These are phyloP conservation scores for Dianthus caryophyllus DNA, from an alignment of 148 eudicot species.

Conservation along the genomic window DNA sequence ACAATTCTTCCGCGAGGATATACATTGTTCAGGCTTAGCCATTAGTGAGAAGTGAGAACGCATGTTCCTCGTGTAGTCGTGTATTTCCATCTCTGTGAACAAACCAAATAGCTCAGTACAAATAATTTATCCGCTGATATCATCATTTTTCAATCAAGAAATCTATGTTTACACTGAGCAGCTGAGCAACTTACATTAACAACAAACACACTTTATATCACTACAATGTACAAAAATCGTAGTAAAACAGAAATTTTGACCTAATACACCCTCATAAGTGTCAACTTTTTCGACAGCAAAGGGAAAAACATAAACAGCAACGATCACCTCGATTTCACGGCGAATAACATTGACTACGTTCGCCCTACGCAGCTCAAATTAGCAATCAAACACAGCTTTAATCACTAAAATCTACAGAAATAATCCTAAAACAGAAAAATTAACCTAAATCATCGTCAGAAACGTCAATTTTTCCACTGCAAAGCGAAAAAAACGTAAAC, in stretches of 20 bases:
- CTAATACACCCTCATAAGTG: too few species aligned
- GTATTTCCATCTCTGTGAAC: neutral
- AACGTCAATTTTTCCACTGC: neutral
- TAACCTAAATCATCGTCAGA: neutral
- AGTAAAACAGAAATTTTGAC: too few species aligned
- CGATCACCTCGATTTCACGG: too few species aligned
- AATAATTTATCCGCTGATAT: neutral
- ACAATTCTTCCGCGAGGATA: neutral
- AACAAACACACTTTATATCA: neutral
- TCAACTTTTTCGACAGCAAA: too few species aligned
- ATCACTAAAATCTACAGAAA: too few species aligned
- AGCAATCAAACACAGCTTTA: too few species aligned
- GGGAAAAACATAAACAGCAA: too few species aligned
- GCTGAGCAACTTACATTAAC: neutral
- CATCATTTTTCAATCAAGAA: neutral
- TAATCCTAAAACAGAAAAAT: too few species aligned
- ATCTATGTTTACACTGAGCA: constrained; percentile 5
- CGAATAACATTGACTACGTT: too few species aligned
- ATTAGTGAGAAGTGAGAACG: too few species aligned
- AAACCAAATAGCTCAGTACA: neutral
- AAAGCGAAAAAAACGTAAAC: neutral
- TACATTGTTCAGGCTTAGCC: too few species aligned
- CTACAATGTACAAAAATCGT: too few species aligned
- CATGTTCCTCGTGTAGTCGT: neutral
- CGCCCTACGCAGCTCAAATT: neutral